These are phyloP conservation scores for Phytophthora pseudosyringae DNA, from an alignment of 352 stramenopile genomes.

Conservation along the genomic window DNA sequence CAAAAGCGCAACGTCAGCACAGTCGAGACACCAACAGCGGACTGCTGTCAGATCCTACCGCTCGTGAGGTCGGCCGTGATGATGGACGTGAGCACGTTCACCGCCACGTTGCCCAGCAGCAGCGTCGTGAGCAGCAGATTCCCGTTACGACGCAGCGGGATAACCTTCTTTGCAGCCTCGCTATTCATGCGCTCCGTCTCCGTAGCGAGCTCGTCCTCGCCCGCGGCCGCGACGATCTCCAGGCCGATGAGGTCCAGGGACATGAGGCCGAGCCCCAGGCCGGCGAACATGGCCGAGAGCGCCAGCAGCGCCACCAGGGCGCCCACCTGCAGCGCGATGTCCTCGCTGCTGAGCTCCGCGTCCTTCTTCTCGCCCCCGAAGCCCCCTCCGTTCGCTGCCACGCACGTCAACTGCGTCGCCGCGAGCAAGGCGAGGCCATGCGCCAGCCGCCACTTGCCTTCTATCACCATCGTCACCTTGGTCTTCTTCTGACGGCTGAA, in stretches of 20 bases:
- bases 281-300: conserved; percentile 93
- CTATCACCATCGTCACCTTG: conserved; percentile 1
- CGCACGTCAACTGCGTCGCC: conserved; percentile 7
- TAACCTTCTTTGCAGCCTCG: conserved; percentile 74
- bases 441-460: neutral
- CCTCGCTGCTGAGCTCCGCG: conserved; percentile 13
- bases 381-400: conserved; percentile 9
- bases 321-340: conserved; percentile 55
- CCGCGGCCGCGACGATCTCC: conserved; percentile 95
- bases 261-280: conserved; percentile 97
- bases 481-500: neutral
- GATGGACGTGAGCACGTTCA: conserved; percentile 98
- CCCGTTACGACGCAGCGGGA: conserved; percentile 92
- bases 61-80: conserved; percentile 93
- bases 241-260: conserved; percentile 97
- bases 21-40: neutral
- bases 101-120: conserved; percentile 96
- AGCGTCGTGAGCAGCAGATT: conserved; percentile 99
- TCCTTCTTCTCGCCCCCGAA: conserved; percentile 6
- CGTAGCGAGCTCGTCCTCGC: conserved; percentile 86
- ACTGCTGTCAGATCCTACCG: conserved; percentile 24
- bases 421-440: conserved; percentile 8
- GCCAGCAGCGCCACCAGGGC: conserved; percentile 64
- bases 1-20: conserved; percentile 4
- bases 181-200: conserved; percentile 67